Base-by-base conservation (phyloP, 495 filamentous ascomycete species). In the Penicillium steckii region DNA sequence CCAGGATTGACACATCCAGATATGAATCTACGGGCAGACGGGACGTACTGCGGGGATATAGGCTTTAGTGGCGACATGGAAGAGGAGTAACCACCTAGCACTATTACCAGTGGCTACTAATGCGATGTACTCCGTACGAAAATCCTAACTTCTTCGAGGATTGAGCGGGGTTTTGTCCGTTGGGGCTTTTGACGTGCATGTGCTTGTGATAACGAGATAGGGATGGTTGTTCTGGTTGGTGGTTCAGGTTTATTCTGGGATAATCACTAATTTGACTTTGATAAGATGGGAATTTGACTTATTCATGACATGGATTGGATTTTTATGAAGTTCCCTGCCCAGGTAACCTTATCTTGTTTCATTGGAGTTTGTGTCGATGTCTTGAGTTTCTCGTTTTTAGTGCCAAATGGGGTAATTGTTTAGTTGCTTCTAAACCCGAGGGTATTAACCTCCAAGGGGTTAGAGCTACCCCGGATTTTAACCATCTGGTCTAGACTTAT, bases 141-240 rank as follows among this genome's bases (percentile, higher is more conserved):
- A 4, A 27, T 27, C 26, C 4, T 27, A 10, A 10, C 26, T 27
- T 4, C 26, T 27, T 27, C 10, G 26, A 27, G 26, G 30, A 10
- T 7, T 17, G 2, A 15, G 33, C 33, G 33, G 33, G 33, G 33
- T 37, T 15, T 37, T 37, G 33, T 37, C 33, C 33, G 33, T 32
- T 32, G 29, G 29, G 10, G 5, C 27, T 32, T n/a, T 32, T n/a
- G n/a, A 15, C 18, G 33, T 15, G 33, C n/a, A n/a, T n/a, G n/a
- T n/a, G n/a, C n/a, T 17, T 7, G 33, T n/a, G 33, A 37, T 37
- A 18, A 15, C 5, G 33, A 55, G 52, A 55, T 55, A 55, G 46
- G 46, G 15, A 23, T 48, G 12, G 12, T 24, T 10, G 27, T 45
- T 55, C 40, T 19, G 52, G 52, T 55, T 55, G 52, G 52, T 26